Conservation (phyloP, 176 grass and related monocot species). For the Saccharum officinarum region DNA sequence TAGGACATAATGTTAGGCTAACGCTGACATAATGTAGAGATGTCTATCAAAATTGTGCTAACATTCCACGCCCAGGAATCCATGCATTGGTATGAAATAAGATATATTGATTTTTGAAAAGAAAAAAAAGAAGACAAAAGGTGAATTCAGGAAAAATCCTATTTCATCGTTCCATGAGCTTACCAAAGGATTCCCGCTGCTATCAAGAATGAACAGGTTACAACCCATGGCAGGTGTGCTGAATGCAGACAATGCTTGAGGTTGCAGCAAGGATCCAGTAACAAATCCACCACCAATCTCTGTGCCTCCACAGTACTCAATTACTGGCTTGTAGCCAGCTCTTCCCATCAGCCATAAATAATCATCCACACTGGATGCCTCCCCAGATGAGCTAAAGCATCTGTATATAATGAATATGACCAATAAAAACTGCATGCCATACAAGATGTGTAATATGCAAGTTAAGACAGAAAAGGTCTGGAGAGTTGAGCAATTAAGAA, state of each 20-base stretch:
- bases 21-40: neutral
- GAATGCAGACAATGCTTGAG: slow-evolving; percentile 91
- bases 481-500: slow-evolving; percentile 16
- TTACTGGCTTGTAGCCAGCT: slow-evolving; percentile 93
- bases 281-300: slow-evolving; percentile 95
- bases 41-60: neutral
- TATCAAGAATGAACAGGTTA: slow-evolving; percentile 78
- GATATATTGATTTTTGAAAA: neutral
- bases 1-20: neutral
- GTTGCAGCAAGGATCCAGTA: slow-evolving; percentile 76
- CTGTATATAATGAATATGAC: slow-evolving; percentile 46
- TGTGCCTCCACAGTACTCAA: slow-evolving; percentile 94
- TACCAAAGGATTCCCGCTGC: slow-evolving; percentile 65
- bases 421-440: slow-evolving; percentile 23
- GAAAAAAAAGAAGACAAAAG: neutral
- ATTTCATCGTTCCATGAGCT: slow-evolving; percentile 37
- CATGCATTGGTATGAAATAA: neutral
- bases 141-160: neutral
- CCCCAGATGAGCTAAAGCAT: slow-evolving; percentile 96
- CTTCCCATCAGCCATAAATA: slow-evolving; percentile 99
- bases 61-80: neutral
- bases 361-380: slow-evolving; percentile 95
- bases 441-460: slow-evolving; percentile 20
- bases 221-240: slow-evolving; percentile 94
- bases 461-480: slow-evolving; percentile 12